phyloP scores from a whole-genome alignment of 768 basidiomycete species.

The Phanerochaete carnosa region DNA sequence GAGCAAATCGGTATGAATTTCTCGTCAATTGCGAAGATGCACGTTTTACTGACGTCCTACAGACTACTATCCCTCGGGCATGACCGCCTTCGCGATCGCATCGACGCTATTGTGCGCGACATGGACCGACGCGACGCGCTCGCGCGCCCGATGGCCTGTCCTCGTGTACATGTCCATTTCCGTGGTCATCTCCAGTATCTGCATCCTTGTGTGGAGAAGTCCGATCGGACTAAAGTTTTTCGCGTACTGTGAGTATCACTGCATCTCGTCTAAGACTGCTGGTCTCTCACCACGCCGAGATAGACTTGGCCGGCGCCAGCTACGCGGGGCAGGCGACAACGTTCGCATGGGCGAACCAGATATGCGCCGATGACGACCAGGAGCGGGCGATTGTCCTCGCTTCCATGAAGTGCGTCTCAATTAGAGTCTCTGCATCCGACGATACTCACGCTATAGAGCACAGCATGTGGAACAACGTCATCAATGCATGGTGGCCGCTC shows the following conservation, averaged over 20 bases:
- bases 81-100: conserved; percentile 60
- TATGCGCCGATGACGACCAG: conserved; percentile 67
- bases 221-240: conserved; percentile 68
- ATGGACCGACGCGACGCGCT: conserved; percentile 58
- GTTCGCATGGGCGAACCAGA: conserved; percentile 84
- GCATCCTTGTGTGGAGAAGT: conserved; percentile 58
- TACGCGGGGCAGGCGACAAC: conserved; percentile 77
- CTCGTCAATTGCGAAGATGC: neutral
- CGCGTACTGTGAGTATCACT: conserved; percentile 55
- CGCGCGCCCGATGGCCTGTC: conserved; percentile 56
- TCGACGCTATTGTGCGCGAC: conserved; percentile 61
- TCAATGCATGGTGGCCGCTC: conserved; percentile 70
- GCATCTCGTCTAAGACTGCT: neutral
- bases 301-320: conserved; percentile 60
- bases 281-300: neutral
- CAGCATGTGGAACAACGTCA: conserved; percentile 67
- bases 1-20: conserved; percentile 50
- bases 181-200: conserved; percentile 49
- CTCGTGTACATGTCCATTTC: conserved; percentile 61
- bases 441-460: neutral
- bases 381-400: conserved; percentile 68
- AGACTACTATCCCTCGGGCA: conserved; percentile 60
- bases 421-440: neutral
- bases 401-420: conserved; percentile 60
- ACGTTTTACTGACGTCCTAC: neutral